Conservation (phyloP, 2,329 filamentous ascomycete species). For the Fusarium camptoceras region DNA sequence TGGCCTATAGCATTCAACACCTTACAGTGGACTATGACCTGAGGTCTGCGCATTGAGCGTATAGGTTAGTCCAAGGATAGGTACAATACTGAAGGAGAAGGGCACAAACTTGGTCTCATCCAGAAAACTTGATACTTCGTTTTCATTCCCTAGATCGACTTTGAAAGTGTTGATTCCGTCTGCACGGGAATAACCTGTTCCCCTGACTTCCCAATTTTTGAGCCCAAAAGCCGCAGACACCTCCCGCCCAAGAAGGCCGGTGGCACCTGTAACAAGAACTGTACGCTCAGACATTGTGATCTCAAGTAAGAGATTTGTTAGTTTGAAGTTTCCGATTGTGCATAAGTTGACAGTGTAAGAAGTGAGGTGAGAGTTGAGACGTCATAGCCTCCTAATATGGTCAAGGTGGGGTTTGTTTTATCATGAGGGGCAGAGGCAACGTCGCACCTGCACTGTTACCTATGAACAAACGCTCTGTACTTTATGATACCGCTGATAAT, state of each 20-base stretch:
- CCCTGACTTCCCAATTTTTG: constrained; percentile 72
- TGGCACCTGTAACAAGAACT: constrained; percentile 85
- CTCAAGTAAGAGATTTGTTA: not conserved
- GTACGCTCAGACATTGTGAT: constrained; percentile 51
- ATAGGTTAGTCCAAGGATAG: constrained; percentile 12
- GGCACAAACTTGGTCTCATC: constrained; percentile 64
- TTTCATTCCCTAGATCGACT: constrained; percentile 62
- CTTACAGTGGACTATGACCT: constrained; percentile 85
- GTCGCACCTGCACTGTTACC: not conserved
- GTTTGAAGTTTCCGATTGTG: not conserved
- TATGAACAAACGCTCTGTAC: not conserved
- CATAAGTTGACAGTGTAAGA: constrained; percentile 1
- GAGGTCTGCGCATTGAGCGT: constrained; percentile 64
- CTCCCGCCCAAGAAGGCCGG: constrained; percentile 84
- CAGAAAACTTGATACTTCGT: constrained; percentile 62
- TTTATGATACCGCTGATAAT: not conserved
- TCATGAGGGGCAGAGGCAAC: constrained; percentile 28
- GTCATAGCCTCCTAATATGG: constrained; percentile 19
- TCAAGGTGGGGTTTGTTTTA: constrained; percentile 29
- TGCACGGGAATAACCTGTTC: constrained; percentile 79
- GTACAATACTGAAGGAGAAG: not conserved
- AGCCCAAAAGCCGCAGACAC: constrained; percentile 77
- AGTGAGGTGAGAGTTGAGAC: constrained; percentile 16
- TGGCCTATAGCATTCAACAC: not conserved
- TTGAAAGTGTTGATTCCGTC: constrained; percentile 75